phyloP scores from a whole-genome alignment of 202 grass and related monocot species.

The Zizania palustris region DNA sequence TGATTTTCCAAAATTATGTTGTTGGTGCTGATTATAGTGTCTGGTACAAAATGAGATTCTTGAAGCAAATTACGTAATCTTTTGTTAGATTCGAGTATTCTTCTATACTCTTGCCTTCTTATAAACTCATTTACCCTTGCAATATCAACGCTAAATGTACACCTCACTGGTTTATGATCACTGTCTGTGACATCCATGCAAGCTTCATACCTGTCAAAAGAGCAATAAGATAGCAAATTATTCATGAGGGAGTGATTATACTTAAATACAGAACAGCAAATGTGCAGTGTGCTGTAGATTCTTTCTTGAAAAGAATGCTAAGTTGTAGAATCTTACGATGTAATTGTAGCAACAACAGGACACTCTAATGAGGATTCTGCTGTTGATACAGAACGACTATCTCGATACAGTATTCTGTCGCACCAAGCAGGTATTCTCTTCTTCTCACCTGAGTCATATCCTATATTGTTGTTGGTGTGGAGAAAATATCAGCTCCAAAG shows the following conservation, averaged over 20 bases:
- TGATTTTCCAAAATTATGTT: conserved; percentile 80
- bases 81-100: conserved; percentile 63
- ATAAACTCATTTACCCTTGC: conserved; percentile 73
- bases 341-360: conserved; percentile 76
- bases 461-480: conserved; percentile 42
- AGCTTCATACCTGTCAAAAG: conserved; percentile 74
- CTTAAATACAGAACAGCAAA: background rate
- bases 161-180: conserved; percentile 96
- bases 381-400: conserved; percentile 65
- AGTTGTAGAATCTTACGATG: conserved; percentile 60
- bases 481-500: conserved; percentile 7
- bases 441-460: conserved; percentile 95
- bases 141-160: conserved; percentile 83
- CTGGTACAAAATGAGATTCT: conserved; percentile 67
- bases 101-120: conserved; percentile 80
- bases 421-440: conserved; percentile 99
- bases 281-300: conserved; percentile 1
- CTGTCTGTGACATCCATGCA: conserved; percentile 97
- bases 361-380: conserved; percentile 79
- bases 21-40: conserved; percentile 71
- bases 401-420: conserved; percentile 94
- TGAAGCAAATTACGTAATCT: conserved; percentile 51
- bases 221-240: conserved; percentile 1
- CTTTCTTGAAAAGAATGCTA: background rate
- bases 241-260: conserved; percentile 12